Base-by-base conservation (phyloP, 2,329 filamentous ascomycete genomes). In the Trichoderma citrinoviride region DNA sequence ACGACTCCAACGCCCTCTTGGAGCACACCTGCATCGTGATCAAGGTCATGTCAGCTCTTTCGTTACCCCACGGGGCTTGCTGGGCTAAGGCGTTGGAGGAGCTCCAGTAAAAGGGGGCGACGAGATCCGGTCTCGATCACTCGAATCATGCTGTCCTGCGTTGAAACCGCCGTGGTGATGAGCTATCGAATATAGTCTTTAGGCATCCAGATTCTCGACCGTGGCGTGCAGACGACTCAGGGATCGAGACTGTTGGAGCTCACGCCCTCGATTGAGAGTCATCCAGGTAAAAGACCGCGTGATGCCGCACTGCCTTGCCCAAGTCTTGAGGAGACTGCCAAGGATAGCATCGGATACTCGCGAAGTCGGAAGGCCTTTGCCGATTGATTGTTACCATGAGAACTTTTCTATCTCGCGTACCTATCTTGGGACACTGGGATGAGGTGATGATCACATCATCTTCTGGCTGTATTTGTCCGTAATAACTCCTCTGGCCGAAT, bases 131-230 rank as follows among this genome's bases (percentile, higher is more conserved):
- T 49, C 37, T 25, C 40, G 15, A 62, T 23, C 23, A n/a, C 19
- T 54, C 49, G 60, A 49, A 46, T 60, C 60, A 54, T 43, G 60
- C 60, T 54, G 41, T 15, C 25, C 27, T 46, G 40, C 6, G 8
- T 46, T 62, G 60, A 62, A 62, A 37, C 40, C 49, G 29, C 41
- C 12, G 15, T 29, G 17, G 23, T 37, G n/a, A 1, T 41, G 61
- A 64, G 27, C 52, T 64, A 64, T 56, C 50, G 50, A n/a, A 29
- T 56, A 29, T 64, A 29, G 52, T 15, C 17, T 64, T 64, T 56
- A 64, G 52, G 52, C 61, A 64, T 64, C 61, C 27, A 56, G 49
- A 14, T 50, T 55, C n/a, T 55, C 19, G n/a, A 64, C 52, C 29
- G 37, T 56, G 61, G 52, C 41, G 43, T 54, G 40, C 49, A 21